A percentile compares a stretch with the other conserved stretches of the same genome.
Conservation (phyloP, 352 stramenopile genomes). For the Pythium chondricola region DNA sequence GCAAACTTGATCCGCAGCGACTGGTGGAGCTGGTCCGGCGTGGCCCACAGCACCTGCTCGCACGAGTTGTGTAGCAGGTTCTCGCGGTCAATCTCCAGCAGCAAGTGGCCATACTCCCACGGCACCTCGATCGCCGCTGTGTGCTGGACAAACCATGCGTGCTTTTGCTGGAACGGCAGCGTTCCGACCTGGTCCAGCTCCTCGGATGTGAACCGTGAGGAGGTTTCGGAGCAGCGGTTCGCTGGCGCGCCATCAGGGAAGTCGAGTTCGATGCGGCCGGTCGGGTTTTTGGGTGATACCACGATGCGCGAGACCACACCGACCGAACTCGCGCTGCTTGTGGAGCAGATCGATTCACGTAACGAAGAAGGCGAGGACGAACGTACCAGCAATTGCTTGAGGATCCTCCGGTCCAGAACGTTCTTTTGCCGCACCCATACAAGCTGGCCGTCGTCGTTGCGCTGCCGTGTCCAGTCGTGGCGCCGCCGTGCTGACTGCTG, state of each 20-base stretch:
- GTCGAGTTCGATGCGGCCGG: conserved; percentile 67
- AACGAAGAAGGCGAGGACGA: conserved; percentile 54
- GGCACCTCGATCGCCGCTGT: conserved; percentile 79
- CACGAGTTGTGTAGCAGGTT: conserved; percentile 89
- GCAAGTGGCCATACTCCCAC: conserved; percentile 83
- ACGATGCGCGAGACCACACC: conserved; percentile 74
- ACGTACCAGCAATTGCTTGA: conserved; percentile 38
- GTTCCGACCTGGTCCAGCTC: conserved; percentile 63
- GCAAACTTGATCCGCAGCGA: conserved; percentile 88
- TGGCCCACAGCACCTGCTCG: conserved; percentile 80
- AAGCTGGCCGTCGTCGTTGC: conserved; percentile 70
- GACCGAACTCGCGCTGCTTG: conserved; percentile 50
- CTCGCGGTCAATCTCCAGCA: conserved; percentile 82
- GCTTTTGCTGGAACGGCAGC: conserved; percentile 83
- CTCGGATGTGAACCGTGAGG: conserved; percentile 49
- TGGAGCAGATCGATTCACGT: conserved; percentile 65
- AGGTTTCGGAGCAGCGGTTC: conserved; percentile 49
- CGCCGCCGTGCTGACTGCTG: conserved; percentile 81
- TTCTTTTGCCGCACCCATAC: conserved; percentile 83
- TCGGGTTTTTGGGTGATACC: conserved; percentile 68
- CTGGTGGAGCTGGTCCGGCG: conserved; percentile 77
- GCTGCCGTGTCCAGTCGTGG: conserved; percentile 77
- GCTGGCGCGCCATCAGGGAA: conserved; percentile 50
- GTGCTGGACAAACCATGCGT: conserved; percentile 86
- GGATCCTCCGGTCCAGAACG: conserved; percentile 58